phyloP scores from a whole-genome alignment of 2,329 filamentous ascomycete genomes.

The Diplodia mutila region DNA sequence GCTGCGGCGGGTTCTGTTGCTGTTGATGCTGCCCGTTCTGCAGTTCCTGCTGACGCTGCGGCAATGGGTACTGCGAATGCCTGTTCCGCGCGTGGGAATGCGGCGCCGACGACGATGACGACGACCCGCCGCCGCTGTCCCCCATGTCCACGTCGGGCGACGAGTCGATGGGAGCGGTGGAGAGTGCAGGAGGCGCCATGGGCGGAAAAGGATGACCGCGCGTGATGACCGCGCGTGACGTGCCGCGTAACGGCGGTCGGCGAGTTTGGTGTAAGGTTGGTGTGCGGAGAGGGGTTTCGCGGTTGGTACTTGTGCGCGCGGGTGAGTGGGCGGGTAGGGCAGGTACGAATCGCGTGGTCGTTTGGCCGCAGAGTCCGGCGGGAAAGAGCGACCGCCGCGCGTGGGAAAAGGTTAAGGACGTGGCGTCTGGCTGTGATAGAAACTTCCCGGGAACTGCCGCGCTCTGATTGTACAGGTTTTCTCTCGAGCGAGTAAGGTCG shows the following conservation, averaged over 20 bases:
- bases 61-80: too few relatives aligned
- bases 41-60: too few relatives aligned
- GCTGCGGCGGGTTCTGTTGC: background rate
- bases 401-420: too few relatives aligned
- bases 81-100: too few relatives aligned
- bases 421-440: too few relatives aligned
- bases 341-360: background rate
- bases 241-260: too few relatives aligned
- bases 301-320: background rate
- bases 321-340: too few relatives aligned
- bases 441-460: too few relatives aligned
- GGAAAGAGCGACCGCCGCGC: background rate
- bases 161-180: too few relatives aligned
- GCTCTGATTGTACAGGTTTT: too few relatives aligned
- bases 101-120: background rate
- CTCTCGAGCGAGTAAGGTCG: too few relatives aligned
- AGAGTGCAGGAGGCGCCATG: background rate
- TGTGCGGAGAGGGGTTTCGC: background rate
- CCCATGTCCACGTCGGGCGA: background rate
- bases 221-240: background rate
- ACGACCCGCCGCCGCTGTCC: background rate
- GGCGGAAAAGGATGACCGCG: background rate
- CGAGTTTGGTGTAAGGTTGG: background rate
- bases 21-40: background rate
- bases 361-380: background rate